A percentile compares a stretch with the other conserved stretches of the same genome.
Evolutionary conservation across 2,329 filamentous ascomycete genomes (phyloP).

Genomic region (Sarocladiaceae sp.): DNA sequence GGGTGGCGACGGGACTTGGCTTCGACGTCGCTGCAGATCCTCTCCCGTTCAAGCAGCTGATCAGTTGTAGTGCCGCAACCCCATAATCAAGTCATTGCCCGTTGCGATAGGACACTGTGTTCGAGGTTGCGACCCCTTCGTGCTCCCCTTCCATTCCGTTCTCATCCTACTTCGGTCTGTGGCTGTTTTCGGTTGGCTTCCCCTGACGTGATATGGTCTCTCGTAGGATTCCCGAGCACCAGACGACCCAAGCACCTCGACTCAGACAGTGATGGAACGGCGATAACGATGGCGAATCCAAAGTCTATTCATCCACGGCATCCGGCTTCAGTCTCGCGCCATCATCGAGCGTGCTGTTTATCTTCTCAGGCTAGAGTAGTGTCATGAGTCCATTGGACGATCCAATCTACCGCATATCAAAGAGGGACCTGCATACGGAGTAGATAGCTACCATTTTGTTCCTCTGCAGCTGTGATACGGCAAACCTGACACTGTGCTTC

Average conservation of each 20-base stretch:
- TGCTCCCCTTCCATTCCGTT: not conserved
- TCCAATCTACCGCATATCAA: no score
- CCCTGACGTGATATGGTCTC: not conserved
- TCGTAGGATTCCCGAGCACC: not conserved
- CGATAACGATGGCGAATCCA: not conserved
- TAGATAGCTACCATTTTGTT: no score
- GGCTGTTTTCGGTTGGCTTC: not conserved
- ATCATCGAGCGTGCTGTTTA: no score
- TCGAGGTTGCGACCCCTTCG: not conserved
- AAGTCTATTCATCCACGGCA: conserved; percentile 1
- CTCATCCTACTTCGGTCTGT: no score
- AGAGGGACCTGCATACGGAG: no score
- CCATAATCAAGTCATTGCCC: not conserved
- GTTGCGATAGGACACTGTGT: conserved; percentile 1
- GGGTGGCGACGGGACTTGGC: not conserved
- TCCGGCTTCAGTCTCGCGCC: not conserved
- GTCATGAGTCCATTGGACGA: no score
- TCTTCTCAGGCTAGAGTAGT: no score
- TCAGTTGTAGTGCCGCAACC: no score
- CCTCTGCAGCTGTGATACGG: not conserved
- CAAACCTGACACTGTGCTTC: not conserved
- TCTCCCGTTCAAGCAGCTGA: not conserved
- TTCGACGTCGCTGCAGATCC: not conserved
- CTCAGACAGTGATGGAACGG: not conserved
- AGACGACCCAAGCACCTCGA: not conserved